Evolutionary conservation across 805 yeast species (phyloP), one percentile per base, ranked within the genome.

Genomic region (Scheffersomyces coipomensis): DNA sequence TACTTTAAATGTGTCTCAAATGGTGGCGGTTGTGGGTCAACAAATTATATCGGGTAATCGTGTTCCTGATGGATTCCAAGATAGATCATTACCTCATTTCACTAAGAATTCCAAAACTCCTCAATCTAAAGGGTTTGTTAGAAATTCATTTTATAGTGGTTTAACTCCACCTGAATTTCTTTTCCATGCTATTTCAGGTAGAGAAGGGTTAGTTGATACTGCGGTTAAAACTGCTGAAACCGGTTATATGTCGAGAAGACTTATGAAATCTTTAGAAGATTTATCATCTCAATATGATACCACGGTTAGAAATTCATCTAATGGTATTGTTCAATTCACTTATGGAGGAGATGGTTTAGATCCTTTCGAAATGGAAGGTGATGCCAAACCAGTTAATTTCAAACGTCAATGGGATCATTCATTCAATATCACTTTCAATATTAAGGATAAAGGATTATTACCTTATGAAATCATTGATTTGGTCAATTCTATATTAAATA

Each of bases 11-110:
- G 99, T 93, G 22, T 93, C 99, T 11, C 99, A 93, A 72, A 93
- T 93, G 99, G 98, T 93, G 76, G 99, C 99, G 0, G 97, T 91
- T 60, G 99, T 93, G 21, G 99, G 99, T 39, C 99, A 93, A 70
- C 99, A 93, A 67, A 93, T 93, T 71, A 93, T 93, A 52, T 83
- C 96, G 3, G 99, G 99, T 65, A 87, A 88, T 60, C 95, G 99
- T 78, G 99, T 93, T 45, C 98, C 99, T 18, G 96, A 93, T 74
- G 99, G 99, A n/a, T 93, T 93, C 76, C 98, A 93, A 65, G 98
- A 93, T 68, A 82, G 99, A 66, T 88, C 99, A 0, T 71, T 93
- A 51, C 99, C 99, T 10, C 99, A 93, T 68, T 93, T 93, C 71
- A 81, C 88, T 34, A 93, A 95, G 66, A 86, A 86, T 64, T 90